These are phyloP conservation scores for Neofusicoccum ribis DNA, from an alignment of 2,329 filamentous ascomycete genomes.

Conservation along the genomic window DNA sequence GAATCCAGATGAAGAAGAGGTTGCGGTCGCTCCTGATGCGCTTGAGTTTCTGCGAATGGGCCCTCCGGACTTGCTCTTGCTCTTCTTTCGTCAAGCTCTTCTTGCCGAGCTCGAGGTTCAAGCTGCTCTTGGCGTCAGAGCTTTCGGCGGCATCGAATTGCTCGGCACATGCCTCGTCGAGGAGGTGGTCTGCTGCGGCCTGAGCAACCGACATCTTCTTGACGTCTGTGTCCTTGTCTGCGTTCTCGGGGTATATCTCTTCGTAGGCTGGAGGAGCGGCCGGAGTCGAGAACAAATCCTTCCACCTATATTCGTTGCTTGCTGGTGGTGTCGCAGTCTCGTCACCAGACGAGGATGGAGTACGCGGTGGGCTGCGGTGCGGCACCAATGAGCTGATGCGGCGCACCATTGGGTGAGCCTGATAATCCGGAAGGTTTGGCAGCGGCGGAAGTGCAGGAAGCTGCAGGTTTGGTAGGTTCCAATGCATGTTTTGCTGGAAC, in stretches of 20 bases:
- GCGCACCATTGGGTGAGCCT: slow-evolving; percentile 67
- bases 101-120: slow-evolving; percentile 40
- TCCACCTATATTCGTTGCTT: slow-evolving; percentile 22
- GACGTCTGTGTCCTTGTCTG: slow-evolving; percentile 31
- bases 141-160: slow-evolving; percentile 52
- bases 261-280: slow-evolving; percentile 71
- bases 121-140: slow-evolving; percentile 1
- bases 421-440: slow-evolving; percentile 66
- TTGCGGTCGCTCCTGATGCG: slow-evolving; percentile 51
- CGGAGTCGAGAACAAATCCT: slow-evolving; percentile 24
- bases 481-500: slow-evolving; percentile 69
- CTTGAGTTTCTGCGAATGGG: slow-evolving; percentile 51
- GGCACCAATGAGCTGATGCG: slow-evolving; percentile 72
- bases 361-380: slow-evolving; percentile 55
- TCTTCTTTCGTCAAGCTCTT: slow-evolving; percentile 47
- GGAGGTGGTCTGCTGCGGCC: slow-evolving; percentile 60
- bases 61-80: slow-evolving; percentile 48
- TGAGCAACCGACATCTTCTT: slow-evolving; percentile 61
- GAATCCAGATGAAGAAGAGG: slow-evolving; percentile 55
- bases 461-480: slow-evolving; percentile 63
- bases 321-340: slow-evolving; percentile 39
- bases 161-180: slow-evolving; percentile 58
- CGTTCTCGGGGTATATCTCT: slow-evolving; percentile 67
- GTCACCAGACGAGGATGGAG: slow-evolving; percentile 7
- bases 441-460: slow-evolving; percentile 44